Evolutionary conservation across 768 basidiomycete species (phyloP), one percentile per base, ranked within the genome.

Genomic region (Pilatotrama ljubarskyi): DNA sequence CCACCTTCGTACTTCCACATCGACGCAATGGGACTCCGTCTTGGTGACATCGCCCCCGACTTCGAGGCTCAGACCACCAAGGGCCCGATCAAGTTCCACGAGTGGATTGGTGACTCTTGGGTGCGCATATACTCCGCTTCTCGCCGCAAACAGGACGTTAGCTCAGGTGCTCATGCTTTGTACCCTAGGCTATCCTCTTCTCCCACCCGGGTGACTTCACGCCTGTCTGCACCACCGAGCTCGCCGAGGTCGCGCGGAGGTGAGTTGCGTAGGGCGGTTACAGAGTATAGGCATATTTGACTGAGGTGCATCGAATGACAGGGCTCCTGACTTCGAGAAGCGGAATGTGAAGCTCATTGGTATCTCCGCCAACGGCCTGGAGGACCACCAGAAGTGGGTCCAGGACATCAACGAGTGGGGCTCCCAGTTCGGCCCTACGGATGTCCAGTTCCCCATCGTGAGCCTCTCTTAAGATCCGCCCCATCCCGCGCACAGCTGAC

Each of bases 181-280:
- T 22, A 11, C 24, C 29, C 29, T 10, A 92, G 91, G 90, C 82
- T 50, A 76, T 94, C 72, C 81, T 98, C 57, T 98, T 98, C 84
- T 96, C 94, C 29, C 95, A 97, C 75, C 94, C 94, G 0, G 95
- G 90, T 43, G 90, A 93, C 71, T 93, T 93, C 71, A 91, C 90
- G n/a, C 90, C 91, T 49, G 88, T 95, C 52, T 95, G 92, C 83
- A 95, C 97, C 48, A 99, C 97, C 55, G 97, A 98, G 78, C 88
- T 98, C 37, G 95, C 93, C 51, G 96, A 97, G 73, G 95, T 97
- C 43, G 90, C 97, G 50, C 88, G 93, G 64, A 90, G 67, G 70
- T 71, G 46, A 46, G 65, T 51, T 15, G 14, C 5, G 17, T 38
- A 18, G 15, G 4, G 35, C 32, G 15, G 47, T n/a, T 22, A 9